Base-by-base conservation (phyloP, 1,284 basidiomycete genomes). In the Taiwanofungus camphoratus region DNA sequence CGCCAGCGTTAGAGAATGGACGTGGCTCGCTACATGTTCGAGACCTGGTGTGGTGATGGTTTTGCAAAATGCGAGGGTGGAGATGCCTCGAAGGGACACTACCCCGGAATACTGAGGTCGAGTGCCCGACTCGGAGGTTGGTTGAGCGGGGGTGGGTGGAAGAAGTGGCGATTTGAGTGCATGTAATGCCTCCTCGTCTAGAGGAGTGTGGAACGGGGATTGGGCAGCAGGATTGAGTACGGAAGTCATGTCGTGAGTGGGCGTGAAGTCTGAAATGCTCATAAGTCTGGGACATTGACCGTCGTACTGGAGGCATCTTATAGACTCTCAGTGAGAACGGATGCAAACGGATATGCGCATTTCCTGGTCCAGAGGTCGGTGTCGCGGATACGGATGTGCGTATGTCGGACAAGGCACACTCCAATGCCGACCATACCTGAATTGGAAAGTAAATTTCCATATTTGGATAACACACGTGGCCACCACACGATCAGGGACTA, bases 41-140 rank as follows among this genome's bases (percentile, higher is more conserved):
- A 49, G n/a, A 23, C 38, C 43, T 20, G 47, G 39, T 20, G 36
- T 12, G 11, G 31, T 26, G 39, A 49, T 35, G 22, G 43, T 45
- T 9, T 9, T 35, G 43, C 47, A 49, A 42, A 49, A 49, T 6
- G 43, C 29, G 16, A 42, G 12, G 16, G 40, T 27, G 23, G 29
- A 29, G n/a, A 36, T 27, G 21, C 47, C 47, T 4, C 40, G 43
- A 11, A 33, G 38, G 19, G 15, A 16, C 22, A 41, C 40, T 3
- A 20, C 39, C 13, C 39, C 39, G 18, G 33, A 6, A 39, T 44
- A 22, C 13, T 34, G 15, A 29, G 41, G 31, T 13, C 43, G 37
- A 6, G 20, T 18, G 5, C 19, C 31, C 11, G 13, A n/a, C n/a
- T n/a, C n/a, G n/a, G n/a, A n/a, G n/a, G n/a, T n/a, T n/a, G n/a